A percentile compares a stretch with the other conserved stretches of the same genome.
Evolutionary conservation across 2,329 filamentous ascomycete species (phyloP).

Genomic region (Colletotrichum camelliae): DNA sequence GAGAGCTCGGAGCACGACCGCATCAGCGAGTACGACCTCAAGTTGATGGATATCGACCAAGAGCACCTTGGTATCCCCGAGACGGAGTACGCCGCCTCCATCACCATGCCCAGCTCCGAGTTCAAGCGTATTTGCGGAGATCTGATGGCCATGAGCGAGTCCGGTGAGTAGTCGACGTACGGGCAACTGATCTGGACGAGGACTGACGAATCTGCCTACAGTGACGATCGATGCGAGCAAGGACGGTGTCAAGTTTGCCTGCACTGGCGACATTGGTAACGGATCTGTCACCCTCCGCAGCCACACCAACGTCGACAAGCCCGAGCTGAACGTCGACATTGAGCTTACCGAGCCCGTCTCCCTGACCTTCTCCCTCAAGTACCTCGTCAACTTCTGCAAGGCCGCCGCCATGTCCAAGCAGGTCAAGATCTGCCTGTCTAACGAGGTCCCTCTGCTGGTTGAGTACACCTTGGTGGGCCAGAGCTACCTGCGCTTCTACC

Average conservation of each 20-base stretch:
- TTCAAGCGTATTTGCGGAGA: conserved; percentile 96
- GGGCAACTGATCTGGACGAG: not conserved
- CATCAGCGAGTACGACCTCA: conserved; percentile 98
- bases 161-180: conserved; percentile 67
- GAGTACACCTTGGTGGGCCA: conserved; percentile 84
- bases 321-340: conserved; percentile 84
- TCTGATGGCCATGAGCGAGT: conserved; percentile 90
- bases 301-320: conserved; percentile 89
- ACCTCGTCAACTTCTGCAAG: conserved; percentile 99
- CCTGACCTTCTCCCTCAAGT: conserved; percentile 98
- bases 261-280: conserved; percentile 93
- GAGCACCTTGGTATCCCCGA: conserved; percentile 98
- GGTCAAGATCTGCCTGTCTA: conserved; percentile 93
- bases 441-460: conserved; percentile 94
- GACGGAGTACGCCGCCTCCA: conserved; percentile 95
- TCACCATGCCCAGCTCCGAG: conserved; percentile 86
- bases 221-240: conserved; percentile 96
- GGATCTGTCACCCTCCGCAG: conserved; percentile 91
- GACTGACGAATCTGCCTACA: conserved; percentile 42
- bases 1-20: conserved; percentile 89
- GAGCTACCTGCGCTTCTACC: conserved; percentile 95
- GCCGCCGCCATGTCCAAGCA: conserved; percentile 80
- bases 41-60: conserved; percentile 99
- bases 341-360: conserved; percentile 90
- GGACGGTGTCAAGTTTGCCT: conserved; percentile 95